A percentile compares a stretch with the other conserved stretches of the same genome.
Evolutionary conservation across 2,329 filamentous ascomycete species (phyloP).

Genomic region (Sphaerulina populicola): DNA sequence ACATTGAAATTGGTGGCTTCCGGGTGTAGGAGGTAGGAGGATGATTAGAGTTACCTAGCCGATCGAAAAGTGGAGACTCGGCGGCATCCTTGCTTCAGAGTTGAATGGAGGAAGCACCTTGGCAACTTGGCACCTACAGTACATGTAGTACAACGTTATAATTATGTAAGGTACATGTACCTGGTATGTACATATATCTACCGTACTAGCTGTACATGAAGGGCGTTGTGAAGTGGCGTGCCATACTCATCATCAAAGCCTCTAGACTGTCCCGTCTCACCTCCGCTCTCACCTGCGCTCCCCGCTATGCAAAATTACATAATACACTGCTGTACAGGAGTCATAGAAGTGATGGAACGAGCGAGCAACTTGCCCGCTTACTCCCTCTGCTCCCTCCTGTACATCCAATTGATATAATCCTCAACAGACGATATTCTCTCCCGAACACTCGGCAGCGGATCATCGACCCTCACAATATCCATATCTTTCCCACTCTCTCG

Average conservation of each 20-base stretch:
- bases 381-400: slow-evolving; percentile 11
- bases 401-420: slow-evolving; percentile 29
- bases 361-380: too few species aligned
- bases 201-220: too few species aligned
- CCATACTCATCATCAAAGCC: too few species aligned
- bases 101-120: too few species aligned
- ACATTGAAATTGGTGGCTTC: background rate
- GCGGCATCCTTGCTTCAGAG: background rate
- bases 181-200: too few species aligned
- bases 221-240: too few species aligned
- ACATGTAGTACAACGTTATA: too few species aligned
- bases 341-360: background rate
- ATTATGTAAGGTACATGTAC: too few species aligned
- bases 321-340: slow-evolving; percentile 1
- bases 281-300: too few species aligned
- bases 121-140: too few species aligned
- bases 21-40: background rate
- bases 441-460: slow-evolving; percentile 9
- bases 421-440: slow-evolving; percentile 22
- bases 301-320: slow-evolving; percentile 1
- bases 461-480: slow-evolving; percentile 34
- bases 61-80: background rate
- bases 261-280: too few species aligned
- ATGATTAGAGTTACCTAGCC: background rate
- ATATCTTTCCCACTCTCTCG: slow-evolving; percentile 38